Evolutionary conservation across 495 filamentous ascomycete genomes (phyloP).

Genomic region (Penicillium subrubescens): DNA sequence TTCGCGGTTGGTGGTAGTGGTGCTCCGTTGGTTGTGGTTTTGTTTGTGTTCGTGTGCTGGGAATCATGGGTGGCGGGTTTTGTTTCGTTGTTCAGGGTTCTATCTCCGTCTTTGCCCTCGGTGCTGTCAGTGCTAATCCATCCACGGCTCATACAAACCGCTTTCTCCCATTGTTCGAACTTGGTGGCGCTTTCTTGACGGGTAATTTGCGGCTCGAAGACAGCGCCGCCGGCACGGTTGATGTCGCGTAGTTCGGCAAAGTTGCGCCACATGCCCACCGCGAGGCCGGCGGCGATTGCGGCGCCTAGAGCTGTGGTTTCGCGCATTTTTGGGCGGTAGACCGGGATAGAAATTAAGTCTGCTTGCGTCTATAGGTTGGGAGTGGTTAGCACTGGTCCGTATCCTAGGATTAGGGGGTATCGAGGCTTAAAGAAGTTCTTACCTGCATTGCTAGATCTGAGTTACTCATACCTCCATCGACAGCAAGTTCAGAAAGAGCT

Average conservation of each 20-base stretch:
- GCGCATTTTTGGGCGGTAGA: constrained; percentile 65
- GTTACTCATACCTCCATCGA: constrained; percentile 94
- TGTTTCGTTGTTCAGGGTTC: not conserved
- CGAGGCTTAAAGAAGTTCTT: not conserved
- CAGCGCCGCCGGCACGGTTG: constrained; percentile 69
- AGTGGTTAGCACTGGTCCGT: not conserved
- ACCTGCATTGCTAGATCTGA: constrained; percentile 92
- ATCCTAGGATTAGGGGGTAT: not conserved
- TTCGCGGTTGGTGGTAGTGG: not conserved
- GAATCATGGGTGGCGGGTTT: not conserved
- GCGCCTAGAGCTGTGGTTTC: constrained; percentile 93
- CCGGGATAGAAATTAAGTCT: constrained; percentile 47
- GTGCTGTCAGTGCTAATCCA: constrained; percentile 52
- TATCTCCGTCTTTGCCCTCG: not conserved
- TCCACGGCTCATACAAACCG: constrained; percentile 82
- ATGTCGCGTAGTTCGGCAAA: constrained; percentile 79
- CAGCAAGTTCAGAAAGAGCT: constrained; percentile 73
- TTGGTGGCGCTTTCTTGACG: constrained; percentile 60
- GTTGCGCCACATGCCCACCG: constrained; percentile 77
- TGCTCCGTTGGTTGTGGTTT: not conserved
- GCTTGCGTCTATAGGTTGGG: constrained; percentile 38
- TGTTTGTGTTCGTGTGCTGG: not conserved
- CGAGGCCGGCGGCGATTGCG: constrained; percentile 93
- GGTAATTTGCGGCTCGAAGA: constrained; percentile 72
- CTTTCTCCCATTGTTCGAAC: constrained; percentile 79